Percentiles rank a stretch among this genome's conserved stretches.
Evolutionary conservation across 345 rosid genomes (phyloP).

Genomic region (Aquilaria yunnanensis): DNA sequence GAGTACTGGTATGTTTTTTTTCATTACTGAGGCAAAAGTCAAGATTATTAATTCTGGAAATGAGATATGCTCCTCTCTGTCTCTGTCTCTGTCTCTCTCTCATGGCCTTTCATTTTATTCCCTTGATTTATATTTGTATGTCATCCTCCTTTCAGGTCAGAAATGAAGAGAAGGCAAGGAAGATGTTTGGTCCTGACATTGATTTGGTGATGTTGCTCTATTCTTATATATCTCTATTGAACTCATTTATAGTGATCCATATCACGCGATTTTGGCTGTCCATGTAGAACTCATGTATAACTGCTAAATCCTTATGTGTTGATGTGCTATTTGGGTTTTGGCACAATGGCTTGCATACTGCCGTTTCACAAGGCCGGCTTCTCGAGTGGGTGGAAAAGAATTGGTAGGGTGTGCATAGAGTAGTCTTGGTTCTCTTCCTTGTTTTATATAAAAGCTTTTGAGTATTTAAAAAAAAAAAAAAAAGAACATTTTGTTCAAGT

Average conservation of each 20-base stretch:
- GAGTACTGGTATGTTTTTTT: constrained; percentile 52
- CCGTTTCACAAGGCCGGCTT: too few species aligned
- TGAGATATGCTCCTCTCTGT: neutral
- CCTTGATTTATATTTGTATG: neutral
- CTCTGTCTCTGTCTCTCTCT: neutral
- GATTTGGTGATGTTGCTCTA: constrained; percentile 57
- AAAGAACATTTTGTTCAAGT: too few species aligned
- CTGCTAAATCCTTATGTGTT: neutral
- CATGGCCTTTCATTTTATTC: neutral
- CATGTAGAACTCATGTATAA: too few species aligned
- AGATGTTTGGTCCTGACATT: constrained; percentile 66
- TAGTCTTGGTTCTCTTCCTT: too few species aligned
- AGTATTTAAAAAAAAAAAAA: too few species aligned
- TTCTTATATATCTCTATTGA: neutral
- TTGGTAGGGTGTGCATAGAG: too few species aligned
- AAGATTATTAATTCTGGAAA: neutral
- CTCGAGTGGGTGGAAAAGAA: too few species aligned
- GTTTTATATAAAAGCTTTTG: too few species aligned
- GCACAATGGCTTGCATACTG: too few species aligned
- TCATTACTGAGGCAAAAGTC: neutral
- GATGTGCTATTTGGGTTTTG: neutral
- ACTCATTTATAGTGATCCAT: too few species aligned
- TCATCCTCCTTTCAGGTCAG: constrained; percentile 48
- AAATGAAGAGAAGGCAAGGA: constrained; percentile 85
- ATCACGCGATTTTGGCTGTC: too few species aligned